Conservation (phyloP, 352 stramenopile genomes). For the Elongisporangium senticosum region DNA sequence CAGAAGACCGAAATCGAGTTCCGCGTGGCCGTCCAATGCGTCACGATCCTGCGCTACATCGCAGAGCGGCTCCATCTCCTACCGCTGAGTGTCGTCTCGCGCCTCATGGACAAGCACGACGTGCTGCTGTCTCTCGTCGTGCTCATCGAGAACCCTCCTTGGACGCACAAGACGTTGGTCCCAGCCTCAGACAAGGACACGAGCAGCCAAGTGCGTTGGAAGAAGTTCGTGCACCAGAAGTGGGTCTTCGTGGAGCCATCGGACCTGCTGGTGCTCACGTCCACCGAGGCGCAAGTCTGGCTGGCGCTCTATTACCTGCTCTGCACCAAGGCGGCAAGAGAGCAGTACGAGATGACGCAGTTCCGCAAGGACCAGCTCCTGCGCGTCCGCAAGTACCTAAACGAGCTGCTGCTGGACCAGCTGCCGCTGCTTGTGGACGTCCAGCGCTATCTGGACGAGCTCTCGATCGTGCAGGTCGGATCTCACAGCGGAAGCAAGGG, state of each 20-base stretch:
- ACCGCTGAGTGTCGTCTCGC: conserved; percentile 81
- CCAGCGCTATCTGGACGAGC: conserved; percentile 93
- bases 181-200: conserved; percentile 8
- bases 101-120: conserved; percentile 96
- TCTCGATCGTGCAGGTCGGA: conserved; percentile 87
- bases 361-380: conserved; percentile 93
- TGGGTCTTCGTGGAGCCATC: conserved; percentile 82
- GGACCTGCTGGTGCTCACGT: conserved; percentile 91
- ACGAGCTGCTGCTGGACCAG: conserved; percentile 93
- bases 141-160: conserved; percentile 95
- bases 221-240: conserved; percentile 92
- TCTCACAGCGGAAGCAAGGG: conserved; percentile 20
- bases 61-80: conserved; percentile 86
- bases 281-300: conserved; percentile 93
- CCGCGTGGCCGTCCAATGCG: conserved; percentile 74
- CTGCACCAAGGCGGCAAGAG: conserved; percentile 86
- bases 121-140: conserved; percentile 88
- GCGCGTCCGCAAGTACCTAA: conserved; percentile 93
- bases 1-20: conserved; percentile 87
- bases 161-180: conserved; percentile 79
- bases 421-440: conserved; percentile 92
- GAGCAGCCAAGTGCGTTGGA: conserved; percentile 60
- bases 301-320: conserved; percentile 93
- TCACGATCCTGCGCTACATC: conserved; percentile 88
- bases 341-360: conserved; percentile 93